Evolutionary conservation across 257 asterid species (phyloP), one percentile per base, ranked within the genome.

Genomic region (Henckelia pumila): DNA sequence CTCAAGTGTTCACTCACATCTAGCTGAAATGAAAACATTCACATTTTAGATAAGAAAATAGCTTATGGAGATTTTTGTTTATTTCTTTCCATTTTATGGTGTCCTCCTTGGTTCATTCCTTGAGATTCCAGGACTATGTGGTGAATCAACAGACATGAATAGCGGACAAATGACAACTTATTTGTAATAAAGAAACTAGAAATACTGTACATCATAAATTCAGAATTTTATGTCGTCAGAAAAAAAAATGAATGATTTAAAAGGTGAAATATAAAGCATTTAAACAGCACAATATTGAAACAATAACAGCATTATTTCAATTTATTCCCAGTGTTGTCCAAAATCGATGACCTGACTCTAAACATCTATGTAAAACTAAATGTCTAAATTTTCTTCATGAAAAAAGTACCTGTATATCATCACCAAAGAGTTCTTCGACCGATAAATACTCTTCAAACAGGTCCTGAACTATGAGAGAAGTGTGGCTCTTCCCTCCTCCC

Each of bases 401-500:
- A 33, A 68, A 47, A 37, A 76, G 25, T 75, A 89, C 98, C 98
- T 93, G 97, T 74, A 85, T 86, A 61, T 91, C 89, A 78, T 94
- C 96, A 64, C 87, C 91, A 80, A 94, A 94, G 71, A 94, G 79
- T 81, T 94, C 99, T 78, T 94, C 99, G 56, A 91, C 86, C 2
- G 83, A 83, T 72, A 94, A 82, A 73, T 94, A 94, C 63, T 83
- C 95, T 69, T 94, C 91, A 57, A 94, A 94, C 60, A 94, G 96
- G 66, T 85, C 85, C 80, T 79, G 95, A 66, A 94, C 99, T 44
- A 91, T 88, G 75, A 84, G 80, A 66, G 91, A 91, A 63, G 99
- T 97, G 78, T 94, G 97, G 73, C 97, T 88, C 75, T 91, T 97
- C 82, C 96, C 83, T 70, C 97, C 97, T 66, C 99, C 93, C 63